Conservation (phyloP, 345 rosid genomes). For the Bruguiera gymnorhiza region DNA sequence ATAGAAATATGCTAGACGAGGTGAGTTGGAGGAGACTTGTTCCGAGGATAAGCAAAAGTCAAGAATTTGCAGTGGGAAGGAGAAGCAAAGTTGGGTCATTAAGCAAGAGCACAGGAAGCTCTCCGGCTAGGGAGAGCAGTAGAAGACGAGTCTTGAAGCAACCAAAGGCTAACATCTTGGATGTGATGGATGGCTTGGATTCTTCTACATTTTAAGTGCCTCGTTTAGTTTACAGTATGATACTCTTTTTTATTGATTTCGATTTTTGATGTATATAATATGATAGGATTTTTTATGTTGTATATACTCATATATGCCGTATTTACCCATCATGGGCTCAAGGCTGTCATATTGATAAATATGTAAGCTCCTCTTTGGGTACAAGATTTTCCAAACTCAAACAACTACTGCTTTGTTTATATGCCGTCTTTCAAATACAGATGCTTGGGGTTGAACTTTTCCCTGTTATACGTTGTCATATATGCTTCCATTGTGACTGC, state of each 20-base stretch:
- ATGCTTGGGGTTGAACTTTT: no score
- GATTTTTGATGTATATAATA: conserved; percentile 8
- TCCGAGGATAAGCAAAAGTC: conserved; percentile 77
- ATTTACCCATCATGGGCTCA: no score
- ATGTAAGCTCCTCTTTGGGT: no score
- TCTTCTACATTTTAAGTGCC: not conserved
- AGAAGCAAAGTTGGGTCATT: conserved; percentile 36
- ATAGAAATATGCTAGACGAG: conserved; percentile 50
- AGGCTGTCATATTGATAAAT: no score
- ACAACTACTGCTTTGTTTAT: no score
- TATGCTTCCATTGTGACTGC: no score
- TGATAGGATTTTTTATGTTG: conserved; percentile 2
- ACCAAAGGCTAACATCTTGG: conserved; percentile 11
- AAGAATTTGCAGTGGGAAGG: conserved; percentile 45
- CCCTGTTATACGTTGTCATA: no score
- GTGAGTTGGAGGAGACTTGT: conserved; percentile 39
- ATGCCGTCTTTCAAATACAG: no score
- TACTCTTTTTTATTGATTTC: not conserved
- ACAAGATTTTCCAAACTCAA: no score
- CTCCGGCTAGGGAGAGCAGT: conserved; percentile 36
- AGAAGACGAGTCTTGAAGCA: conserved; percentile 3
- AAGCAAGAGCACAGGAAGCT: conserved; percentile 67
- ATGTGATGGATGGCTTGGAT: conserved; percentile 30
- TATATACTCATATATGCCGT: not conserved
- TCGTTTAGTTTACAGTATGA: not conserved